A percentile compares a stretch with the other conserved stretches of the same genome.
These are phyloP conservation scores for Epichloe bromicola DNA, from an alignment of 2,329 filamentous ascomycete genomes.

Conservation along the genomic window DNA sequence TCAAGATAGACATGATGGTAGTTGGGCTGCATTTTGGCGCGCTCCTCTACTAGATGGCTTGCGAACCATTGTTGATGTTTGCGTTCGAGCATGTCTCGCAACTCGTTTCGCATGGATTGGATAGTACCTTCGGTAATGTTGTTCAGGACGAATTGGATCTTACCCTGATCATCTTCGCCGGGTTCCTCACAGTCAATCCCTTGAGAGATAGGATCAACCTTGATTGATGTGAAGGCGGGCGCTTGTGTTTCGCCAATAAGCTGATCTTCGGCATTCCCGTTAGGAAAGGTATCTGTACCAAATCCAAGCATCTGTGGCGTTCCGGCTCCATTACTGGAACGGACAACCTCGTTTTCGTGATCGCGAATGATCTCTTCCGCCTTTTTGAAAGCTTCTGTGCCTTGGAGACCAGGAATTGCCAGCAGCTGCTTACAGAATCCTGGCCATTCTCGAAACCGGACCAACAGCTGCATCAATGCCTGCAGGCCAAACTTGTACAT, in stretches of 20 bases:
- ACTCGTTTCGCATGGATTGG: conserved; percentile 68
- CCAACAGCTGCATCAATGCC: conserved; percentile 77
- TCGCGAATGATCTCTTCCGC: conserved; percentile 69
- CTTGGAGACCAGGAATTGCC: conserved; percentile 67
- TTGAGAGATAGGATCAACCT: conserved; percentile 55
- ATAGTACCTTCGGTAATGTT: conserved; percentile 89
- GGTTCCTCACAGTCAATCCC: conserved; percentile 66
- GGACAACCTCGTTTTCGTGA: conserved; percentile 46
- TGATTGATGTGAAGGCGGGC: conserved; percentile 65
- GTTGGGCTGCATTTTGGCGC: conserved; percentile 94
- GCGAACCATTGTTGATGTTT: conserved; percentile 95
- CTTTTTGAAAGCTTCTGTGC: conserved; percentile 72
- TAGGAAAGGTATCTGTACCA: conserved; percentile 42
- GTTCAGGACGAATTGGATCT: conserved; percentile 90
- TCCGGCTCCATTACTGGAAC: conserved; percentile 39
- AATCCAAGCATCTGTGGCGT: conserved; percentile 23
- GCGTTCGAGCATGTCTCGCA: conserved; percentile 64
- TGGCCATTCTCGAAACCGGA: conserved; percentile 84
- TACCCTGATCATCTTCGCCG: conserved; percentile 73
- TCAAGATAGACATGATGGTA: conserved; percentile 90
- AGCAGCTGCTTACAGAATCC: conserved; percentile 79
- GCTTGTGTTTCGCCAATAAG: conserved; percentile 44
- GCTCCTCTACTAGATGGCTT: conserved; percentile 84
- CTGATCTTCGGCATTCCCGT: conserved; percentile 57
- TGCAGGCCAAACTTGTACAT: conserved; percentile 99